phyloP scores from a whole-genome alignment of 176 grass and related monocot species.

The Otatea glauca region DNA sequence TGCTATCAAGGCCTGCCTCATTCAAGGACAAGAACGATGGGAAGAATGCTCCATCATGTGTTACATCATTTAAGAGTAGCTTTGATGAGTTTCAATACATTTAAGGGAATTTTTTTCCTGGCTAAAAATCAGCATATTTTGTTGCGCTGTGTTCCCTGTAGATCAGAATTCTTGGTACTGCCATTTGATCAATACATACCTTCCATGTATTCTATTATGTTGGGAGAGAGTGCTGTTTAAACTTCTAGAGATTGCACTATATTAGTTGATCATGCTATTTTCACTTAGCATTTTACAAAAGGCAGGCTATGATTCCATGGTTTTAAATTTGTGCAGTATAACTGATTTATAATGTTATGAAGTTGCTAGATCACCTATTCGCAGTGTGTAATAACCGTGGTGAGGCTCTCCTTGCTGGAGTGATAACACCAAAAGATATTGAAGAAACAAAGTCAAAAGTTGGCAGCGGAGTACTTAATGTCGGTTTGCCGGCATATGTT shows the following conservation, averaged over 20 bases:
- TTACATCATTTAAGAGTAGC: constrained; percentile 71
- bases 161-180: neutral
- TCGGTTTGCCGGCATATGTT: constrained; percentile 86
- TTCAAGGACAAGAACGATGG: constrained; percentile 57
- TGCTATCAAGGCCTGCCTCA: constrained; percentile 59
- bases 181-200: neutral
- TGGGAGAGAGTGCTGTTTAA: constrained; percentile 1
- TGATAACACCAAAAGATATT: no score
- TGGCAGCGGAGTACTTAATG: no score
- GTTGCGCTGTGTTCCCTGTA: constrained; percentile 14
- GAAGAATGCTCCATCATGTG: constrained; percentile 58
- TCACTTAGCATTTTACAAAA: constrained; percentile 1
- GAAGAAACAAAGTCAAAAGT: no score
- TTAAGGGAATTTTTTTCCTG: constrained; percentile 70
- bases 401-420: no score
- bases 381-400: no score
- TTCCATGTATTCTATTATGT: constrained; percentile 22
- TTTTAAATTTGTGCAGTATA: neutral
- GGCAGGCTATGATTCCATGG: neutral
- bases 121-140: constrained; percentile 13
- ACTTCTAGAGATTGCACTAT: constrained; percentile 2
- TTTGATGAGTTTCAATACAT: constrained; percentile 89
- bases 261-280: constrained; percentile 15
- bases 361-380: constrained; percentile 88
- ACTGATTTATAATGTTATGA: constrained; percentile 47